Base-by-base conservation (phyloP, 192 early-diverging fungal genomes). In the Dissophora globulifera region DNA sequence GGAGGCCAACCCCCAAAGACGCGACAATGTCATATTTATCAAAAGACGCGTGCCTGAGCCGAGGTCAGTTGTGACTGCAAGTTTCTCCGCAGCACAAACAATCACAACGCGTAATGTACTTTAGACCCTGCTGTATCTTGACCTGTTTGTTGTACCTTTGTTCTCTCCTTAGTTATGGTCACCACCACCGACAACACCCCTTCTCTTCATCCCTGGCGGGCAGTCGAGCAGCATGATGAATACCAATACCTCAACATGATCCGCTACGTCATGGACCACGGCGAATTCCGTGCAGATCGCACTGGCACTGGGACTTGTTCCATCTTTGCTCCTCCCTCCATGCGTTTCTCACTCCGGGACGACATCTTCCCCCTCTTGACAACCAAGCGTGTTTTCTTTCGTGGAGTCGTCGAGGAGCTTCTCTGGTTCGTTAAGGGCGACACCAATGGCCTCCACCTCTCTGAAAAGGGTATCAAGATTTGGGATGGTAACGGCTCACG, bases 401-500 rank as follows among this genome's bases (percentile, higher is more conserved):
- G 96, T 33, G 90, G 89, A 6, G 93, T 99, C 0, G 87, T 91
- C 29, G 98, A 99, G 69, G 98, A 99, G 65, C 83, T 99, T 1
- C 84, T 98, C 40, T 99, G 95, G 92, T 99, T 99, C 79, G 87
- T 99, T 16, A 87, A 90, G 32, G 97, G 92, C 9, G 90, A 93
- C 31, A 98, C 96, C 19, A 92, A 97, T 62, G 84, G 88, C 15
- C 82, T 82, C 13, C 79, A 93, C n/a, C 79, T 99, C 29, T 79
- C 83, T 43, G 91, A 87, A 32, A 94, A 88, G 85, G 85, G 83
- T 49, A 76, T 94, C 54, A 84, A 92, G 45, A 94, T 94, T 49
- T 94, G 92, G 93, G 93, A 94, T 40, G 91, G 92, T 16, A 99
- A 99, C 82, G 95, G 95, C 26, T 92, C 91, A 3, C 86, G 96